A percentile compares a stretch with the other conserved stretches of the same genome.
Conservation (phyloP, 257 asterid species). For the Phtheirospermum japonicum region DNA sequence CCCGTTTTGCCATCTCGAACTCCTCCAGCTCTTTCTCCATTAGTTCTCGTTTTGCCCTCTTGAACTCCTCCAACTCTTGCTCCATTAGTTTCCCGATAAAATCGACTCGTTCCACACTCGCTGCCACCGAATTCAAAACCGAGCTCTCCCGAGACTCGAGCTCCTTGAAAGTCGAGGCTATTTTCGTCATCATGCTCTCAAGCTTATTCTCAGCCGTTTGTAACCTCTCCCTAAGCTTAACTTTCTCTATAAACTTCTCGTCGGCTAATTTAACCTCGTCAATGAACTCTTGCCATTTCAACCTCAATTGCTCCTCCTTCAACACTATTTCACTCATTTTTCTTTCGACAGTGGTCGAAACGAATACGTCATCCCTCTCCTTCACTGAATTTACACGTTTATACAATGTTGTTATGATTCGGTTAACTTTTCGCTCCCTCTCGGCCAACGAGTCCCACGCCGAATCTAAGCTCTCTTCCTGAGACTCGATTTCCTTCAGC, state of each 20-base stretch:
- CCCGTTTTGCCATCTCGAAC: constrained; percentile 1
- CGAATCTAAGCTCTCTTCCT: constrained; percentile 4
- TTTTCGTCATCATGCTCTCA: constrained; percentile 20
- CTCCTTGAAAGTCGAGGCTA: constrained; percentile 28
- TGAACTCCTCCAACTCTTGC: constrained; percentile 33
- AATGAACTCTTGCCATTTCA: constrained; percentile 17
- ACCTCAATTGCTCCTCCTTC: constrained; percentile 26
- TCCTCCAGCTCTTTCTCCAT: constrained; percentile 24
- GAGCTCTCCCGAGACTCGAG: constrained; percentile 25
- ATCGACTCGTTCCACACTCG: constrained; percentile 23
- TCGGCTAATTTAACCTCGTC: constrained; percentile 16
- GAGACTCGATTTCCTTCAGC: constrained; percentile 24
- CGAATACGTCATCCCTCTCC: constrained; percentile 29
- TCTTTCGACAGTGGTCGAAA: constrained; percentile 12
- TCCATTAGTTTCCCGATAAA: constrained; percentile 29
- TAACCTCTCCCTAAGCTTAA: constrained; percentile 28
- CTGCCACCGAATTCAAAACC: constrained; percentile 10
- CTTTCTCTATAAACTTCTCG: constrained; percentile 14
- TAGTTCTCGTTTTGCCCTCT: constrained; percentile 23
- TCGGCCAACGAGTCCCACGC: constrained; percentile 23
- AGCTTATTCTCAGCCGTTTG: constrained; percentile 30
- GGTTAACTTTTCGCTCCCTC: constrained; percentile 28
- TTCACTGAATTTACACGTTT: constrained; percentile 24
- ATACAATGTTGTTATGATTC: constrained; percentile 14
- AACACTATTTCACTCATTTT: constrained; percentile 23